These are phyloP conservation scores for Sanguinoderma infundibulare DNA, from an alignment of 1,284 basidiomycete species.

Conservation along the genomic window DNA sequence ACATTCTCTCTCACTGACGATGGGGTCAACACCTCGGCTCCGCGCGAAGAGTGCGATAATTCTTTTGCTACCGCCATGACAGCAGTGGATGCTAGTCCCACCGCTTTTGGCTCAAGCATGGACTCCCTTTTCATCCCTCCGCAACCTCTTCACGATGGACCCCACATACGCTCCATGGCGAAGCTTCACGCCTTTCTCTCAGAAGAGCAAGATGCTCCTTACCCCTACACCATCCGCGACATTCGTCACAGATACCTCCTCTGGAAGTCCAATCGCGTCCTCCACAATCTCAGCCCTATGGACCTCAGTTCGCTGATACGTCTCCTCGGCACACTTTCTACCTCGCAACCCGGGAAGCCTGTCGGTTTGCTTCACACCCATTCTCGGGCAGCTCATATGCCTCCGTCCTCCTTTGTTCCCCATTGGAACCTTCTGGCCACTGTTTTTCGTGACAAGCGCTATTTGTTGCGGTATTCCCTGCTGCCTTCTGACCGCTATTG, in stretches of 20 bases:
- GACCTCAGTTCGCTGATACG: constrained; percentile 43
- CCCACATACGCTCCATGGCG: constrained; percentile 25
- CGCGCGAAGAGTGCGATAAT: neutral
- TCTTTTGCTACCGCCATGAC: neutral
- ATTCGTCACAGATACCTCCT: constrained; percentile 42
- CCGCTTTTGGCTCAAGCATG: neutral
- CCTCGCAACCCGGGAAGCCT: constrained; percentile 25
- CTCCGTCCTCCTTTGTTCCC: constrained; percentile 18
- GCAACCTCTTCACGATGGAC: neutral
- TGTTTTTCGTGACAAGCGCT: constrained; percentile 36
- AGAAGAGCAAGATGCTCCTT: neutral
- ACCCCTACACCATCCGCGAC: constrained; percentile 30
- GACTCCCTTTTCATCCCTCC: neutral
- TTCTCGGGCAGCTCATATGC: constrained; percentile 31
- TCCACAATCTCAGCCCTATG: constrained; percentile 31
- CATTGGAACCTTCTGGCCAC: constrained; percentile 42
- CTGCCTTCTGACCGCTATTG: constrained; percentile 44
- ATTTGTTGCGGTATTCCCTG: constrained; percentile 27
- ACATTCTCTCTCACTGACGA: neutral
- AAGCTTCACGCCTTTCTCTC: constrained; percentile 36
- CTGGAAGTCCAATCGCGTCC: constrained; percentile 11
- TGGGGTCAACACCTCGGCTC: neutral
- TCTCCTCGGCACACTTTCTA: constrained; percentile 49
- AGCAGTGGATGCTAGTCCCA: neutral
- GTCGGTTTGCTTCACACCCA: constrained; percentile 28